Evolutionary conservation across 805 yeast genomes (phyloP).

Genomic region (Danielia oregonensis): DNA sequence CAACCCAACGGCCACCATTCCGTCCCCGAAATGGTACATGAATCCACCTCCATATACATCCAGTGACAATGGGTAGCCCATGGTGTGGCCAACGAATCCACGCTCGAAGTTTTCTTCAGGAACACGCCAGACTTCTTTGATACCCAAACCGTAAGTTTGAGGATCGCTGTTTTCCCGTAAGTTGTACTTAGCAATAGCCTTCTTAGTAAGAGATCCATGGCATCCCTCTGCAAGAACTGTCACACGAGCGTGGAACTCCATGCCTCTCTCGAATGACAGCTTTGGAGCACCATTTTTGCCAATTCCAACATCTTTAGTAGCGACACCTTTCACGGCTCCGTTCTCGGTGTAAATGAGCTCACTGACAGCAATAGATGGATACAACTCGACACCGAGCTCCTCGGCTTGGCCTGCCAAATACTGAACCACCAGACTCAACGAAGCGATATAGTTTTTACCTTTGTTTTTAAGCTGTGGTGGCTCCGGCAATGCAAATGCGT

Average conservation of each 20-base stretch:
- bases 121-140: constrained; percentile 97
- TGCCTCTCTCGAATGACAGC: constrained; percentile 86
- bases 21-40: constrained; percentile 94
- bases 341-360: constrained; percentile 61
- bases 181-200: constrained; percentile 63
- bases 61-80: constrained; percentile 80
- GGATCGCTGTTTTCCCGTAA: constrained; percentile 61
- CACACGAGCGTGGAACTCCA: constrained; percentile 91
- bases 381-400: constrained; percentile 88
- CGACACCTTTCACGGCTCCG: constrained; percentile 78
- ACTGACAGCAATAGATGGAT: constrained; percentile 84
- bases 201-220: constrained; percentile 88
- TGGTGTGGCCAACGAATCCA: constrained; percentile 80
- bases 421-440: constrained; percentile 75
- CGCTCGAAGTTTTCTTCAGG: constrained; percentile 71
- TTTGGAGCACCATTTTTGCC: constrained; percentile 72
- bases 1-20: constrained; percentile 86
- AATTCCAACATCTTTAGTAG: constrained; percentile 91
- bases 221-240: constrained; percentile 98
- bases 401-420: constrained; percentile 87
- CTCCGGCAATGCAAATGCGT: constrained; percentile 75
- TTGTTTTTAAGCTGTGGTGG: constrained; percentile 87
- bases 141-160: constrained; percentile 94
- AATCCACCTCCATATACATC: constrained; percentile 95
- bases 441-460: constrained; percentile 80